Evolutionary conservation across 75 land plant genomes (phyloP), one percentile per base, ranked within the genome.

Genomic region (Cryptomeria japonica): DNA sequence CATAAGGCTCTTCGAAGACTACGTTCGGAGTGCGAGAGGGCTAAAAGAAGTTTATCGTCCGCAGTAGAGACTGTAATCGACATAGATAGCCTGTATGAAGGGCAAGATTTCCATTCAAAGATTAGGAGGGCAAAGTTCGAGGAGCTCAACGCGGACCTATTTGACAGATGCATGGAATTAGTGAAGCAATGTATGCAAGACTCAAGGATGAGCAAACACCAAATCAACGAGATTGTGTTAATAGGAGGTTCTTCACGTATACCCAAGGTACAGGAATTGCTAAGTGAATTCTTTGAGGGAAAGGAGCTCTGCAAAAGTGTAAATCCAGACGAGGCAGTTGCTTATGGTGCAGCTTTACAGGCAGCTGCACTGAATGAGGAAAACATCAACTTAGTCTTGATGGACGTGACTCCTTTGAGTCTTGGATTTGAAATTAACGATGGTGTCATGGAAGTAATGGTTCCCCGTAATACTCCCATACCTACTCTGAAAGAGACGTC

Each of bases 391-490:
- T 6, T 64, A 28, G 70, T 64, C 70, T 28, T 64, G n/a, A 6
- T 64, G 70, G 70, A 64, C 8, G 70, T 64, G n/a, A 64, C 70
- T 25, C 70, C 70, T 22, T 25, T 88, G 87, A 85, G 70, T 28
- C n/a, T 64, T 64, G 70, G 70, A 64, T 28, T 64, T 64, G n/a
- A 25, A 0, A 0, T 22, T 25, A 25, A 5, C n/a, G 8, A 64
- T 64, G 70, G 70, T 25, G 8, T 89, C 32, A 89, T 89, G 90
- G 51, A 36, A 5, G 58, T 89, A 32, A 18, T 89, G 0, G 68
- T 89, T 84, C 90, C 90, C 90, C 79, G 91, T 5, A 89, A 89
- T 34, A 89, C 90, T 11, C 84, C 90, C 70, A 89, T 89, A 42
- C 90, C 90, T 5, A 28, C 38, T 22, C 32, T 18, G 47, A 55